Percentiles rank a stretch among this genome's conserved stretches.
phyloP scores from a whole-genome alignment of 208 protist species.

The Balamuthia mandrillaris region DNA sequence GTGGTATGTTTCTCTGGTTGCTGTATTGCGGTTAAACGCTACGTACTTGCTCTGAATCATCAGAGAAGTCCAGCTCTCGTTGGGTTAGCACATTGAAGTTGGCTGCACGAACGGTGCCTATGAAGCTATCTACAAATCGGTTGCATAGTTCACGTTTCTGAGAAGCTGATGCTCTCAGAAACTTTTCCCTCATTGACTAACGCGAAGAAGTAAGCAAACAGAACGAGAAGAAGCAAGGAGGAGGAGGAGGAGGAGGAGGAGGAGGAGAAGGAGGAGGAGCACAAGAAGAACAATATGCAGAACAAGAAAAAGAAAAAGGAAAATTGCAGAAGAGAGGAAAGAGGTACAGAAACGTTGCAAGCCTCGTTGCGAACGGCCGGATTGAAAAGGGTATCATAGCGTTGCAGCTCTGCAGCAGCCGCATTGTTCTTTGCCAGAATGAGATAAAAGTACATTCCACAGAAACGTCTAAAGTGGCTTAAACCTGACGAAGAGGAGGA shows the following conservation, averaged over 20 bases:
- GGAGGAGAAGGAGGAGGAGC: neutral
- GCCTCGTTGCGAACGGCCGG: neutral
- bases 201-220: neutral
- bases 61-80: too few relatives aligned
- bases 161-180: neutral
- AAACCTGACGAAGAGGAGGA: too few relatives aligned
- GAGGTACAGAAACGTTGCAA: neutral
- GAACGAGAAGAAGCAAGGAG: neutral
- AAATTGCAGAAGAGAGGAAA: neutral
- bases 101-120: too few relatives aligned
- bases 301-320: neutral
- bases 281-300: too few relatives aligned
- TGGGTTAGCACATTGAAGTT: too few relatives aligned
- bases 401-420: neutral
- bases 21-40: too few relatives aligned
- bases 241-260: neutral
- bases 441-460: neutral
- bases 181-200: neutral
- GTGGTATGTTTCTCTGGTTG: too few relatives aligned
- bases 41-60: too few relatives aligned
- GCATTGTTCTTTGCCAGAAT: slow-evolving; percentile 24
- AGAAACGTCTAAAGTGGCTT: neutral
- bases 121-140: too few relatives aligned
- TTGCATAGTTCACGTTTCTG: too few relatives aligned
- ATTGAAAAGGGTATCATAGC: slow-evolving; percentile 36